A percentile compares a stretch with the other conserved stretches of the same genome.
phyloP scores from a whole-genome alignment of 805 yeast genomes.

The Blastobotrys muscicola region DNA sequence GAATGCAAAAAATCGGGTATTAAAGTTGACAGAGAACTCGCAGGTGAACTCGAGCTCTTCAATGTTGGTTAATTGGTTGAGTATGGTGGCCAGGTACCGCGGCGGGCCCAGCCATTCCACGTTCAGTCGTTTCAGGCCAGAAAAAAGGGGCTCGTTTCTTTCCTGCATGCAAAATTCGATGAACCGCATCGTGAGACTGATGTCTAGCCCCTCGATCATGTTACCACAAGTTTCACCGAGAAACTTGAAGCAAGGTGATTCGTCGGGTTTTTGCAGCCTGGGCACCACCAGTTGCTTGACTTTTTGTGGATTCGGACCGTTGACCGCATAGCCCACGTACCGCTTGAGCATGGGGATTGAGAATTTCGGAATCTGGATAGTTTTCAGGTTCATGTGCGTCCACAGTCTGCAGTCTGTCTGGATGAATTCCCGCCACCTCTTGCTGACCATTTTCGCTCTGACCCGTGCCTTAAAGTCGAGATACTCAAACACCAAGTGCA shows the following conservation, averaged over 20 bases:
- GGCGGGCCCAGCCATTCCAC: too few species aligned
- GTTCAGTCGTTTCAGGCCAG: too few species aligned
- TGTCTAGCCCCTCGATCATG: too few species aligned
- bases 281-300: not conserved
- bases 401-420: constrained; percentile 1
- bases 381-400: constrained; percentile 1
- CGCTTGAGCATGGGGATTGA: not conserved
- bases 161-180: too few species aligned
- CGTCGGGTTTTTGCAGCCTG: not conserved
- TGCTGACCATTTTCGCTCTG: constrained; percentile 1
- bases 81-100: too few species aligned
- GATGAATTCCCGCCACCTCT: constrained; percentile 4
- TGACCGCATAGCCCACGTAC: not conserved
- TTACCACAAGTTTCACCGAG: not conserved
- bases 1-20: too few species aligned
- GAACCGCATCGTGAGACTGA: too few species aligned
- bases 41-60: too few species aligned
- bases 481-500: not conserved
- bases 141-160: too few species aligned
- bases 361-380: not conserved
- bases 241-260: not conserved
- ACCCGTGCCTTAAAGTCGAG: constrained; percentile 1
- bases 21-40: too few species aligned
- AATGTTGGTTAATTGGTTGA: too few species aligned
- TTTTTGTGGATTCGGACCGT: not conserved